Percentiles rank a stretch among this genome's conserved stretches.
These are phyloP conservation scores for Plasmodium knowlesi DNA, from an alignment of 169 alveolate genomes.

Conservation along the genomic window DNA sequence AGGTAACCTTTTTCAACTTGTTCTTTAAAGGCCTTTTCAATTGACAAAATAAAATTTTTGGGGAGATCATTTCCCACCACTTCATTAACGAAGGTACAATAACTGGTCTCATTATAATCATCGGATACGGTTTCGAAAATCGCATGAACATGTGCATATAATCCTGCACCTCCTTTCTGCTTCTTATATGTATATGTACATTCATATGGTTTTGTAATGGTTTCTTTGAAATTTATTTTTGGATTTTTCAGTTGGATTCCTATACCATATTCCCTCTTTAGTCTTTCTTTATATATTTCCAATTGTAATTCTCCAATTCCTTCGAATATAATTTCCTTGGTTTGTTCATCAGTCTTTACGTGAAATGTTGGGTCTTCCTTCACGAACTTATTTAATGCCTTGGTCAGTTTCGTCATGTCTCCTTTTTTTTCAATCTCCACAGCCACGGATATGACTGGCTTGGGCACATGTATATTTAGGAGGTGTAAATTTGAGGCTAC, in stretches of 20 bases:
- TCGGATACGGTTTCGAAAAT: constrained; percentile 91
- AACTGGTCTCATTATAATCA: constrained; percentile 78
- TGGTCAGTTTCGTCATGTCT: constrained; percentile 81
- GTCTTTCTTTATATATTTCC: constrained; percentile 94
- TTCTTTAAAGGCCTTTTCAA: constrained; percentile 96
- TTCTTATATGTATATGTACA: constrained; percentile 95
- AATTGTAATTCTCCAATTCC: constrained; percentile 98
- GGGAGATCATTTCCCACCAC: constrained; percentile 93
- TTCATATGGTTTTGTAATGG: constrained; percentile 86
- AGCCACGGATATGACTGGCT: constrained; percentile 94
- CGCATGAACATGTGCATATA: constrained; percentile 94
- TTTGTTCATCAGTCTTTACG: constrained; percentile 91
- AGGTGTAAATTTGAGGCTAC: constrained; percentile 78
- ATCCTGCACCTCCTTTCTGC: constrained; percentile 99
- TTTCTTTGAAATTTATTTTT: constrained; percentile 93
- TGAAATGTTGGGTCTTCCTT: constrained; percentile 97
- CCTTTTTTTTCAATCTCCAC: constrained; percentile 83
- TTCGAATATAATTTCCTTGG: constrained; percentile 92
- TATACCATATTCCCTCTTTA: constrained; percentile 93
- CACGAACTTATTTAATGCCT: constrained; percentile 92
- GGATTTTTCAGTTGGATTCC: constrained; percentile 93
- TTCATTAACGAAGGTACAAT: constrained; percentile 80
- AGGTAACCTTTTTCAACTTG: constrained; percentile 91
- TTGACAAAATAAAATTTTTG: constrained; percentile 93
- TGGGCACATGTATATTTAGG: constrained; percentile 93